Evolutionary conservation across 192 early-diverging fungal species (phyloP), one percentile per base, ranked within the genome.

Genomic region (Podila epigama): DNA sequence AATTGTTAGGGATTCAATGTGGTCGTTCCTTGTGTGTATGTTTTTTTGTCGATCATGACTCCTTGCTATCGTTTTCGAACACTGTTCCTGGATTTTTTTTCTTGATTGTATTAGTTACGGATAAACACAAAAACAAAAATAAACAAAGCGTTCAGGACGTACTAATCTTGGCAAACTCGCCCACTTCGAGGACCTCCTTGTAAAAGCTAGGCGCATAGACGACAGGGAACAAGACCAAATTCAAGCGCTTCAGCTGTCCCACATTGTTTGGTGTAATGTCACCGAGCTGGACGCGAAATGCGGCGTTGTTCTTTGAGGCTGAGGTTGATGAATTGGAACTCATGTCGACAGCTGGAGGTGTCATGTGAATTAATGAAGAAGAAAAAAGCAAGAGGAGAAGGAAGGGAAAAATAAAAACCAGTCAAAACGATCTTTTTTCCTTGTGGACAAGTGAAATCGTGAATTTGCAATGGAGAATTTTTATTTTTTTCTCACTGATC

Each of bases 221-320:
- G 12, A 98, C 91, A n/a, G 97, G 97, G 58, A 98, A 96, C 32
- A 98, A 79, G 33, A 88, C 86, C 7, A 80, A 63, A 75, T 98
- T 94, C 52, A 98, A 82, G 33, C 75, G 83, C 53, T 88, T 86
- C 55, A 96, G 81, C 56, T 89, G 83, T n/a, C 81, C 83, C 27
- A 97, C 57, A 48, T 88, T 93, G 64, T 89, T 83, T 25, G 68
- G 60, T 11, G 85, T 88, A 9, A 89, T 64, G 42, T 88, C 86
- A 16, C 86, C 86, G 25, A 88, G 79, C 7, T 75, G 68, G 36
- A 84, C 66, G 44, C 83, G 81, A 48, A 79, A 78, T 22, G 60
- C 61, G 13, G 60, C 44, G 9, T 64, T 60, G 13, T 63, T 34
- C 13, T 63, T 57, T 22, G 37, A 52, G 1, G 39, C 61, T 22